Percentiles rank a stretch among this genome's conserved stretches.
Evolutionary conservation across 805 yeast species (phyloP).

Genomic region (Metschnikowia similis): DNA sequence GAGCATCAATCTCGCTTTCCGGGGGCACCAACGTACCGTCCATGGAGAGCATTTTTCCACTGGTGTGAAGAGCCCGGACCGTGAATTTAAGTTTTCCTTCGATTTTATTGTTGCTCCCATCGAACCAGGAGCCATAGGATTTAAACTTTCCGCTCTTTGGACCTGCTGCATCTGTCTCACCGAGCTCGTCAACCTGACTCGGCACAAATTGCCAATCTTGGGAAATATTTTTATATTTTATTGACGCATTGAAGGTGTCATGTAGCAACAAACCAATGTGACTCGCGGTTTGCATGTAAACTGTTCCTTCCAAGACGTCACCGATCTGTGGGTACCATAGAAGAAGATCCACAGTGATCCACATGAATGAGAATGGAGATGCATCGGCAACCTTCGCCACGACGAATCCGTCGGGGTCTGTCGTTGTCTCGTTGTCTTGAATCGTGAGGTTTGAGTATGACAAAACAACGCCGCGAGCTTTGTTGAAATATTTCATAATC

Average conservation of each 20-base stretch:
- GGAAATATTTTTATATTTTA: slow-evolving; percentile 84
- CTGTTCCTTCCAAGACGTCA: slow-evolving; percentile 79
- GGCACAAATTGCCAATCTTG: slow-evolving; percentile 80
- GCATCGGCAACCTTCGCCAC: slow-evolving; percentile 70
- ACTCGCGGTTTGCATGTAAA: slow-evolving; percentile 89
- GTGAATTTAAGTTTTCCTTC: slow-evolving; percentile 82
- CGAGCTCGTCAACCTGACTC: slow-evolving; percentile 61
- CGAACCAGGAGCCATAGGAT: slow-evolving; percentile 86
- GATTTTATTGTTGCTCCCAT: slow-evolving; percentile 64
- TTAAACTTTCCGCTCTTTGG: slow-evolving; percentile 30
- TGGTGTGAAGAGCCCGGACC: slow-evolving; percentile 64
- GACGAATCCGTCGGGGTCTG: slow-evolving; percentile 40
- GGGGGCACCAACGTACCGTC: slow-evolving; percentile 79
- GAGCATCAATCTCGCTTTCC: slow-evolving; percentile 50
- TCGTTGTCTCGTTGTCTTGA: slow-evolving; percentile 1
- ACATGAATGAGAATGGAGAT: slow-evolving; percentile 82
- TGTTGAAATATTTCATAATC: slow-evolving; percentile 73
- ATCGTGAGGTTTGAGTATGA: slow-evolving; percentile 62
- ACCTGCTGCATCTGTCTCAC: slow-evolving; percentile 16
- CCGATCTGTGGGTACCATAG: slow-evolving; percentile 92
- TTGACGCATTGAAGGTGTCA: slow-evolving; percentile 93
- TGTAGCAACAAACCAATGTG: slow-evolving; percentile 88
- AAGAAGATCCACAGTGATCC: slow-evolving; percentile 79
- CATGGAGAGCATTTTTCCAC: slow-evolving; percentile 78
- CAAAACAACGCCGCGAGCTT: slow-evolving; percentile 77